Conservation (phyloP, 169 alveolate genomes). For the Eimeria falciformis region DNA sequence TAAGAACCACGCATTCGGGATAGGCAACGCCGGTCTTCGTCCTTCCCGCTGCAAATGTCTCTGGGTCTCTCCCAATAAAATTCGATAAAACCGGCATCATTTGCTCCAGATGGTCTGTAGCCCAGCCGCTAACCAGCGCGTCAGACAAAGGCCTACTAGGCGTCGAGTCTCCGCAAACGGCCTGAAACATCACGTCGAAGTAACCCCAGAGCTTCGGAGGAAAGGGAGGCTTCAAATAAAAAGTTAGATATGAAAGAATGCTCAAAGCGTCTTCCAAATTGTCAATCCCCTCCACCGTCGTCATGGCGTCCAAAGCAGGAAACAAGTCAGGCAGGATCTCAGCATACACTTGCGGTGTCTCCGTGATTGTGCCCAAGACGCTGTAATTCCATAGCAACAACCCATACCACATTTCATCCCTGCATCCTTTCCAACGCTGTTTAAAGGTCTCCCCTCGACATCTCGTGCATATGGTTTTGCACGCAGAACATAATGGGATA, state of each 20-base stretch:
- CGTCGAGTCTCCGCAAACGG: constrained; percentile 8
- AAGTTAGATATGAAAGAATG: constrained; percentile 40
- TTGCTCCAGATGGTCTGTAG: neutral
- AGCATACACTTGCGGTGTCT: constrained; percentile 58
- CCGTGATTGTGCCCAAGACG: constrained; percentile 61
- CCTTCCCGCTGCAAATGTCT: constrained; percentile 7
- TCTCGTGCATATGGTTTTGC: neutral
- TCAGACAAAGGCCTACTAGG: neutral
- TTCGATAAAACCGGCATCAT: constrained; percentile 1
- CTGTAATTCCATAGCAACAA: neutral
- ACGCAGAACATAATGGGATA: neutral
- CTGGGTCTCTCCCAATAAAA: neutral
- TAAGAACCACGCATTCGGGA: neutral
- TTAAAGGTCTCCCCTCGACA: too few relatives aligned
- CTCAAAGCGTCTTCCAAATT: constrained; percentile 46
- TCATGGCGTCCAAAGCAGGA: constrained; percentile 22
- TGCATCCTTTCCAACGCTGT: too few relatives aligned
- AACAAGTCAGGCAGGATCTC: constrained; percentile 41
- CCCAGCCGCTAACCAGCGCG: neutral
- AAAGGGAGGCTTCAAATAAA: constrained; percentile 62
- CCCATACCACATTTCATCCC: too few relatives aligned
- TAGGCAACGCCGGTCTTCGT: neutral
- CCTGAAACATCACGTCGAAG: constrained; percentile 14
- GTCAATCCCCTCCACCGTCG: constrained; percentile 22
- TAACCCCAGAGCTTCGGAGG: constrained; percentile 51